Evolutionary conservation across 1,284 basidiomycete genomes (phyloP).

Genomic region (Singerocomus inundabilis): DNA sequence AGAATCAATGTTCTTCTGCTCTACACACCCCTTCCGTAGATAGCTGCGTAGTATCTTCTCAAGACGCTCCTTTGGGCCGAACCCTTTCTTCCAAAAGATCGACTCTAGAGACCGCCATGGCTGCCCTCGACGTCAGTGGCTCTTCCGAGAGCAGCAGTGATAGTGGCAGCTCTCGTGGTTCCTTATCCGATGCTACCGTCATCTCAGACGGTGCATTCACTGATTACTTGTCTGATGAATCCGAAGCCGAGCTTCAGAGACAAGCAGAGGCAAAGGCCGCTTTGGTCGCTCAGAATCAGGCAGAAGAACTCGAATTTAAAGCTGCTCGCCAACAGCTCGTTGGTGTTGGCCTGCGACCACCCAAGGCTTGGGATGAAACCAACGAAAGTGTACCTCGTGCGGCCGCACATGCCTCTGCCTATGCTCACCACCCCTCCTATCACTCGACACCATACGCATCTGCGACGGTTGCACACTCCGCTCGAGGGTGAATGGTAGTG

Average conservation of each 20-base stretch:
- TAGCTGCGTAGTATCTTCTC: conserved; percentile 16
- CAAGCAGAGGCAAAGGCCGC: conserved; percentile 77
- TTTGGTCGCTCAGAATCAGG: conserved; percentile 69
- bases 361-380: conserved; percentile 72
- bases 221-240: conserved; percentile 81
- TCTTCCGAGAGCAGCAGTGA: conserved; percentile 50
- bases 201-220: conserved; percentile 82
- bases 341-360: conserved; percentile 67
- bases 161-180: conserved; percentile 55
- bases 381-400: conserved; percentile 35
- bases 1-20: conserved; percentile 20
- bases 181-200: conserved; percentile 65
- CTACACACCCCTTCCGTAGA: conserved; percentile 23
- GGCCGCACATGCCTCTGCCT: conserved; percentile 27
- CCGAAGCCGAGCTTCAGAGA: conserved; percentile 76
- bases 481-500: conserved; percentile 25
- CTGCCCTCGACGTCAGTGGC: conserved; percentile 38
- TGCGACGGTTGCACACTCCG: conserved; percentile 32
- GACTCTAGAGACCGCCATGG: conserved; percentile 35
- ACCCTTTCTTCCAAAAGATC: conserved; percentile 38
- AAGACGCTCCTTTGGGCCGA: conserved; percentile 22
- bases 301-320: conserved; percentile 76
- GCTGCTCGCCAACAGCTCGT: conserved; percentile 73
- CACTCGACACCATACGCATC: conserved; percentile 26
- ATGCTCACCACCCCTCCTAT: conserved; percentile 31